Evolutionary conservation across 768 basidiomycete genomes (phyloP).

Genomic region (Lactarius evosmus): DNA sequence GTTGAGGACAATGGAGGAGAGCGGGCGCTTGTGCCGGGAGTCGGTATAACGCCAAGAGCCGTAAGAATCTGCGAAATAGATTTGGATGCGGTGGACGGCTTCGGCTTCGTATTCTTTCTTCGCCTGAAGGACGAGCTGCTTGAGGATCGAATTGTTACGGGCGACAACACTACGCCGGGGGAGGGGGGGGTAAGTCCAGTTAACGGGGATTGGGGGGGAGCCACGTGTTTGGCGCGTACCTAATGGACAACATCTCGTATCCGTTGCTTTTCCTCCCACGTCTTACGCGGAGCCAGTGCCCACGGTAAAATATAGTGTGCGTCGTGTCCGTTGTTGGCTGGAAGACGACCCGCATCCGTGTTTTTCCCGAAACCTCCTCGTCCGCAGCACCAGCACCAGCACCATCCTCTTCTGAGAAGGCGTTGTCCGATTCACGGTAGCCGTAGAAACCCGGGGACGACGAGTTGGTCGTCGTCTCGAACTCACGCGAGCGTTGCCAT

Average conservation of each 20-base stretch:
- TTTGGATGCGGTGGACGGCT: slow-evolving; percentile 81
- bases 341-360: slow-evolving; percentile 80
- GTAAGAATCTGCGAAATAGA: slow-evolving; percentile 86
- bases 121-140: slow-evolving; percentile 86
- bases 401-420: slow-evolving; percentile 51
- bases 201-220: slow-evolving; percentile 7
- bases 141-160: slow-evolving; percentile 77
- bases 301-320: slow-evolving; percentile 82
- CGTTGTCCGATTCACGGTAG: slow-evolving; percentile 48
- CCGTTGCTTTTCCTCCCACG: slow-evolving; percentile 66
- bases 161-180: slow-evolving; percentile 82
- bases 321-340: slow-evolving; percentile 87
- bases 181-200: slow-evolving; percentile 7
- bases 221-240: slow-evolving; percentile 40
- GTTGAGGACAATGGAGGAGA: slow-evolving; percentile 82
- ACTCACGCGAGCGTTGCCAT: slow-evolving; percentile 87
- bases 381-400: slow-evolving; percentile 41
- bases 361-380: slow-evolving; percentile 58
- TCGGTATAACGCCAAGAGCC: slow-evolving; percentile 88
- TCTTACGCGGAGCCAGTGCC: slow-evolving; percentile 78
- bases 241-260: slow-evolving; percentile 77
- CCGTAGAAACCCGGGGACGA: slow-evolving; percentile 55
- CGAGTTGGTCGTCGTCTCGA: slow-evolving; percentile 81
- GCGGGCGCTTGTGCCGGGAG: slow-evolving; percentile 83
- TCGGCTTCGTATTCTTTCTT: slow-evolving; percentile 88